Percentiles rank a stretch among this genome's conserved stretches.
Conservation (phyloP, 441 rosid genomes). For the Iberis amara region DNA sequence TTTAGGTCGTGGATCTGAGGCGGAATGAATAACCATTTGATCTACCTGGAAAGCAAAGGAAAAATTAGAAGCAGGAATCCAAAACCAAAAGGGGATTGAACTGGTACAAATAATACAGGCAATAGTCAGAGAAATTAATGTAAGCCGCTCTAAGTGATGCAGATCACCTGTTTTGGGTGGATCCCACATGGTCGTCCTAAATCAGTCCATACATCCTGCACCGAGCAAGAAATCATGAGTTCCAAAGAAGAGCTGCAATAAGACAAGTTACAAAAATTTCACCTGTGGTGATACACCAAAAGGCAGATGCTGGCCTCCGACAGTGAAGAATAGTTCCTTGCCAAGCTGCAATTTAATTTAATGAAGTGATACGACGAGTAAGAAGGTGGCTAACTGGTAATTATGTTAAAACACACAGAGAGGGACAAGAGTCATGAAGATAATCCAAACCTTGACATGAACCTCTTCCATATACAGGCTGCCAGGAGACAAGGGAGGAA, state of each 20-base stretch:
- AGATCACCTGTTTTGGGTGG: conserved; percentile 84
- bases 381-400: conserved; percentile 13
- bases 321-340: conserved; percentile 68
- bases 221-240: conserved; percentile 18
- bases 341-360: conserved; percentile 60
- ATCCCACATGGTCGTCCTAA: conserved; percentile 98
- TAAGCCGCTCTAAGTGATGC: conserved; percentile 8
- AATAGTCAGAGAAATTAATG: conserved; percentile 14
- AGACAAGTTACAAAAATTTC: conserved; percentile 18
- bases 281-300: conserved; percentile 99
- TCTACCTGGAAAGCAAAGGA: conserved; percentile 57
- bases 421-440: conserved; percentile 1
- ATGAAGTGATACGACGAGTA: conserved; percentile 24
- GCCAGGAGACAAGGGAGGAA: conserved; percentile 69
- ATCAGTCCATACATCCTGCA: conserved; percentile 98
- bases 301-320: conserved; percentile 88
- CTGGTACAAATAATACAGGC: conserved; percentile 15
- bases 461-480: conserved; percentile 97
- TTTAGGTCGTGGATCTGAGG: conserved; percentile 76
- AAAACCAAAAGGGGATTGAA: conserved; percentile 4
- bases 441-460: conserved; percentile 66
- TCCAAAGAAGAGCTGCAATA: conserved; percentile 20
- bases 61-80: conserved; percentile 10
- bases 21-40: conserved; percentile 98
- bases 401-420: conserved; percentile 1